Conservation (phyloP, 2,329 filamentous ascomycete genomes). For the Metarhizium album region DNA sequence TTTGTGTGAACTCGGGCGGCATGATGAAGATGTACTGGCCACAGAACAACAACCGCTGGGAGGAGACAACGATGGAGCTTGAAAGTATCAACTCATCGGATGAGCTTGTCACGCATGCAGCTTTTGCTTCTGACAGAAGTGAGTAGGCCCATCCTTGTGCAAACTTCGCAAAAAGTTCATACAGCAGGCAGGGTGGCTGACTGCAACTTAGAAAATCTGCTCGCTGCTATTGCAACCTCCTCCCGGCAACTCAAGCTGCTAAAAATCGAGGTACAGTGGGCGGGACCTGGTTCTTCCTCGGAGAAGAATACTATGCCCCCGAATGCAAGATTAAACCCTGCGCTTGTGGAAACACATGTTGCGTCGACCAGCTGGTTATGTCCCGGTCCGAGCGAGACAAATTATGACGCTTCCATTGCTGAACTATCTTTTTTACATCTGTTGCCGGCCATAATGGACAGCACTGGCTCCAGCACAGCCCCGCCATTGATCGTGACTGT, state of each 20-base stretch:
- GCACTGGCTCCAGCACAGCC: constrained; percentile 40
- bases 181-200: constrained; percentile 15
- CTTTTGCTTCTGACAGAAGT: constrained; percentile 67
- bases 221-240: constrained; percentile 57
- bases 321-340: constrained; percentile 37
- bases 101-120: constrained; percentile 70
- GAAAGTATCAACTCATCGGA: constrained; percentile 63
- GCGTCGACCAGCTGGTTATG: constrained; percentile 48
- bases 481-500: constrained; percentile 60
- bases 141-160: constrained; percentile 12
- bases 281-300: constrained; percentile 35
- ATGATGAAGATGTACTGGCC: constrained; percentile 67
- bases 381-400: constrained; percentile 30
- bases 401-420: constrained; percentile 40
- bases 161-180: neutral
- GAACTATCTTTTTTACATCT: constrained; percentile 67
- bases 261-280: constrained; percentile 67
- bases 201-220: constrained; percentile 33
- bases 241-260: constrained; percentile 66
- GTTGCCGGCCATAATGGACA: constrained; percentile 54
- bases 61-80: constrained; percentile 62
- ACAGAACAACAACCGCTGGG: constrained; percentile 60
- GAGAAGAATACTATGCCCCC: constrained; percentile 42
- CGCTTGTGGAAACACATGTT: constrained; percentile 44
- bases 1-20: constrained; percentile 67